Conservation (phyloP, 305 asterid genomes). For the Coffea humblotiana region DNA sequence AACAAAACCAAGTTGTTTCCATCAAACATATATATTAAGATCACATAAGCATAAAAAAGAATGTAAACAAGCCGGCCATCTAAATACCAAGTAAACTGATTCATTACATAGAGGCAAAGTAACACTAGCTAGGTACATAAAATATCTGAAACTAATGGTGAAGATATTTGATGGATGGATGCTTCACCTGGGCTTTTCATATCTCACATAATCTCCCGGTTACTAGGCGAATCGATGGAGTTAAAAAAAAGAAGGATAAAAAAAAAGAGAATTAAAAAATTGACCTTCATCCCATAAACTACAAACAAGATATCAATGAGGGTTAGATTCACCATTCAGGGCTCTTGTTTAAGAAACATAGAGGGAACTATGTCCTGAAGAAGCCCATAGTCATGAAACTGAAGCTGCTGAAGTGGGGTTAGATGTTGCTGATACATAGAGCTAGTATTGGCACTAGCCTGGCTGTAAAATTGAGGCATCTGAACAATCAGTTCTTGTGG, state of each 20-base stretch:
- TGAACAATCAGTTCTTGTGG: constrained; percentile 46
- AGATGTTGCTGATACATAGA: constrained; percentile 35
- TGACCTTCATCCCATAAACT: neutral
- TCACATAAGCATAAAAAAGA: neutral
- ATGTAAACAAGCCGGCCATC: neutral
- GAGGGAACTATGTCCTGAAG: constrained; percentile 59
- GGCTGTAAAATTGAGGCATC: constrained; percentile 44
- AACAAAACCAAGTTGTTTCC: too few species aligned
- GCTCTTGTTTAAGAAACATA: constrained; percentile 46
- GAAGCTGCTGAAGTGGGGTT: constrained; percentile 37
- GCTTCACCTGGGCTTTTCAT: neutral
- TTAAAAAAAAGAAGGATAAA: too few species aligned
- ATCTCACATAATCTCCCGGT: neutral
- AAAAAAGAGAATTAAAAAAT: too few species aligned
- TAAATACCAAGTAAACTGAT: neutral
- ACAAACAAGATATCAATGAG: neutral
- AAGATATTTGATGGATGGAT: neutral
- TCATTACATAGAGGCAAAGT: neutral
- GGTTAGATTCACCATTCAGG: neutral
- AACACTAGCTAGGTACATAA: too few species aligned
- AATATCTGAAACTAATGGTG: neutral
- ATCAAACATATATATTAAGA: too few species aligned
- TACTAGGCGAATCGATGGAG: neutral
- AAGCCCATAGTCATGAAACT: constrained; percentile 48
- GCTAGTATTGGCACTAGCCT: constrained; percentile 28